These are phyloP conservation scores for Colletotrichum endophyticum DNA, from an alignment of 2,329 filamentous ascomycete species.

Conservation along the genomic window DNA sequence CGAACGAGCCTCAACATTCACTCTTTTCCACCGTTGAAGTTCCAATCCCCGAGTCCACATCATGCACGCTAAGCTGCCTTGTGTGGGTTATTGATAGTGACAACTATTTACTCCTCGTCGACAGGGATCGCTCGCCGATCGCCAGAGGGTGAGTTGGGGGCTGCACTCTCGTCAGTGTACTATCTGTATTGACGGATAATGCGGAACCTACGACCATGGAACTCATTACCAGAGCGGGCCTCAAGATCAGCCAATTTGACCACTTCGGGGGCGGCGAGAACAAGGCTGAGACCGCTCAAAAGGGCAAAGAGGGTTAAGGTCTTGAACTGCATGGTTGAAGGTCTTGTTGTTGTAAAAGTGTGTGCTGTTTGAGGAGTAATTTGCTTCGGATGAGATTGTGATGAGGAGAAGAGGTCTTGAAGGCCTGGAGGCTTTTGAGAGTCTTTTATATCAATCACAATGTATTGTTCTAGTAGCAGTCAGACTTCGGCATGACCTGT, in stretches of 20 bases:
- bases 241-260: background rate
- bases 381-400: background rate
- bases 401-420: background rate
- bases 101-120: background rate
- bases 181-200: background rate
- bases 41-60: background rate
- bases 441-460: background rate
- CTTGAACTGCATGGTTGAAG: background rate
- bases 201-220: background rate
- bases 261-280: background rate
- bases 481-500: background rate
- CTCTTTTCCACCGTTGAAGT: background rate
- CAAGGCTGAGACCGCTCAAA: background rate
- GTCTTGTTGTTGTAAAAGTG: background rate
- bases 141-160: background rate
- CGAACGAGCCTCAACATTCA: background rate
- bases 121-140: background rate
- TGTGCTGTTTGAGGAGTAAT: background rate
- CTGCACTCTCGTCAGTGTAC: background rate
- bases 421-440: background rate
- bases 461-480: rapidly evolving
- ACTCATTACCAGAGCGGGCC: background rate
- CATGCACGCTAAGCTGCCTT: background rate
- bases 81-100: background rate
- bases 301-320: background rate